These are phyloP conservation scores for Penicillium capsulatum DNA, from an alignment of 2,329 filamentous ascomycete genomes.

Conservation along the genomic window DNA sequence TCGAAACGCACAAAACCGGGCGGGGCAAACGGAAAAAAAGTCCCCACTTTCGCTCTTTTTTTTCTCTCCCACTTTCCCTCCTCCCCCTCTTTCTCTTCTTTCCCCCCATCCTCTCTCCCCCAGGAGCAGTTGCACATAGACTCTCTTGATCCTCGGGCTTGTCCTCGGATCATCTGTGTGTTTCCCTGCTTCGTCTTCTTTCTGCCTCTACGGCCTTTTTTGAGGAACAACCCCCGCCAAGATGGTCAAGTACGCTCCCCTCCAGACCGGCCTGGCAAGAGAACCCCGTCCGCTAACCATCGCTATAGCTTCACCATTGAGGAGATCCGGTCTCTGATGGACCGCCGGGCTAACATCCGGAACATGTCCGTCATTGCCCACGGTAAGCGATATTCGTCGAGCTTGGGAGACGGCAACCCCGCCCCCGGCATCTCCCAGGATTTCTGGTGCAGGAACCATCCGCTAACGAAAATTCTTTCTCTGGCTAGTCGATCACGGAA, in stretches of 20 bases:
- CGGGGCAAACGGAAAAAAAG: slow-evolving; percentile 20
- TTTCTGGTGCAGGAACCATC: no score
- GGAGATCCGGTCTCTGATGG: slow-evolving; percentile 55
- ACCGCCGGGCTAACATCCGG: slow-evolving; percentile 59
- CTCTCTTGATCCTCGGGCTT: slow-evolving; percentile 41
- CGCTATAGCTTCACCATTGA: slow-evolving; percentile 88
- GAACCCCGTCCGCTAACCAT: slow-evolving; percentile 26
- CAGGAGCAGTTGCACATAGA: slow-evolving; percentile 41
- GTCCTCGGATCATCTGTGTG: slow-evolving; percentile 41
- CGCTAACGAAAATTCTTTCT: not conserved
- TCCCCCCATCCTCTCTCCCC: slow-evolving; percentile 27
- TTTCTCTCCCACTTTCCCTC: slow-evolving; percentile 29
- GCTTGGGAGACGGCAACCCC: no score
- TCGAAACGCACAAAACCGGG: slow-evolving; percentile 24
- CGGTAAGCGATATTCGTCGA: slow-evolving; percentile 50
- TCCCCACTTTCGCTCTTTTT: slow-evolving; percentile 28
- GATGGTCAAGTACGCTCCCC: slow-evolving; percentile 83
- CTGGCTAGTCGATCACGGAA: slow-evolving; percentile 86
- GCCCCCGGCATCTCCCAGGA: no score
- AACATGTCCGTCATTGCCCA: slow-evolving; percentile 99
- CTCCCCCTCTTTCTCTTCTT: slow-evolving; percentile 23
- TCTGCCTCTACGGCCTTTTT: slow-evolving; percentile 38
- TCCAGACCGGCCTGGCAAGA: not conserved
- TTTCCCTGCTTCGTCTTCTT: slow-evolving; percentile 31
- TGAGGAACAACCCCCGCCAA: slow-evolving; percentile 67